Percentiles rank a stretch among this genome's conserved stretches.
phyloP scores from a whole-genome alignment of 108 stramenopile species.

The Nitzschia palea region DNA sequence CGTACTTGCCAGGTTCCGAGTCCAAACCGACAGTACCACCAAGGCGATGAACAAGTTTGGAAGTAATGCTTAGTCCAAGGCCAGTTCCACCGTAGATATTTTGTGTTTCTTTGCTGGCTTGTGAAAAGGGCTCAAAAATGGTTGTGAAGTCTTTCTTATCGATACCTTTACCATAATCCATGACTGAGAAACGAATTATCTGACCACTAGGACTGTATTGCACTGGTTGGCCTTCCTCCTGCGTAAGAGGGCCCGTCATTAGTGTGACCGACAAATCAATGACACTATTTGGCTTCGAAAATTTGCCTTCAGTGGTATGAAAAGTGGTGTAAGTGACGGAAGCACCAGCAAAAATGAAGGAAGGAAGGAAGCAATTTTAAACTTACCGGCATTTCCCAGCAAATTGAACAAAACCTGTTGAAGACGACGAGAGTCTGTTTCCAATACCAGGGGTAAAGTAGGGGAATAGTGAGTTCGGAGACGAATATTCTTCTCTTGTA shows the following conservation, averaged over 20 bases:
- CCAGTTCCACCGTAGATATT: conserved; percentile 43
- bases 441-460: conserved; percentile 15
- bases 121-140: conserved; percentile 56
- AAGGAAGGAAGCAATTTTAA: no score
- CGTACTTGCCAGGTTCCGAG: conserved; percentile 37
- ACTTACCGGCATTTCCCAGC: conserved; percentile 44
- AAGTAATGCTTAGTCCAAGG: conserved; percentile 55
- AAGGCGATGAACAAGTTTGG: conserved; percentile 44
- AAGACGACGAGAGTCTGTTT: conserved; percentile 38
- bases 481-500: conserved; percentile 35
- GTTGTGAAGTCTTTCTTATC: conserved; percentile 39
- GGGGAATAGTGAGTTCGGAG: conserved; percentile 22
- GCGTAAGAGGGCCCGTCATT: neutral
- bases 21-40: conserved; percentile 52
- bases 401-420: conserved; percentile 50
- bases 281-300: conserved; percentile 30
- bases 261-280: conserved; percentile 22
- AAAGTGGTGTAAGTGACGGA: no score
- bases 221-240: neutral
- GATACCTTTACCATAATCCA: conserved; percentile 57
- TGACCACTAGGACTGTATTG: neutral
- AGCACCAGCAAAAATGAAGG: no score
- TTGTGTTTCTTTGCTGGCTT: conserved; percentile 38
- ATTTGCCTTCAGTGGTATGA: no score
- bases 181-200: conserved; percentile 43